phyloP scores from a whole-genome alignment of 306 rosid species.

The Begonia loranthoides region DNA sequence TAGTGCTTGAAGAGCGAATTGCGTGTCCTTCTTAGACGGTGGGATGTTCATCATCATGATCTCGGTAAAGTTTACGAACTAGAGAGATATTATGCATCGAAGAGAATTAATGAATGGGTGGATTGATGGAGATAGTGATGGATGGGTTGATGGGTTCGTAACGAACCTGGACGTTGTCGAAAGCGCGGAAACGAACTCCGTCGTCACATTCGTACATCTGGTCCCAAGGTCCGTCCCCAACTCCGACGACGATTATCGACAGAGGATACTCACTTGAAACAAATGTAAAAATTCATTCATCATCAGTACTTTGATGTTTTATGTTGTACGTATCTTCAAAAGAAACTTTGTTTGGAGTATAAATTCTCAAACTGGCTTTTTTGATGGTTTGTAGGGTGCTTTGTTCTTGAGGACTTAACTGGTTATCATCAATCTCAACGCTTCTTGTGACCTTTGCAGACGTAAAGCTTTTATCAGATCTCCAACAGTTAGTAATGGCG shows the following conservation, averaged over 20 bases:
- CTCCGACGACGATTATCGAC: slow-evolving; percentile 24
- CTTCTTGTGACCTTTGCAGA: slow-evolving; percentile 16
- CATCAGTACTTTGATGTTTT: no score
- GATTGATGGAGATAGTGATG: background rate
- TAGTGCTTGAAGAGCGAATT: slow-evolving; percentile 8
- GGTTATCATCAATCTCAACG: background rate
- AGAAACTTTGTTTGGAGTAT: no score
- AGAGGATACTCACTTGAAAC: slow-evolving; percentile 17
- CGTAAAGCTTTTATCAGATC: no score
- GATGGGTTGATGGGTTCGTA: background rate
- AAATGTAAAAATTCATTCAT: background rate
- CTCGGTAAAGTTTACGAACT: slow-evolving; percentile 25
- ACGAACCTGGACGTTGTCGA: slow-evolving; percentile 21
- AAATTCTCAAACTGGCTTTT: slow-evolving; percentile 13
- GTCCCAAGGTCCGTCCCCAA: slow-evolving; percentile 32
- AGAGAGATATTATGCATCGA: background rate
- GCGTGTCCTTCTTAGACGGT: background rate
- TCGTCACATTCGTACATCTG: slow-evolving; percentile 17
- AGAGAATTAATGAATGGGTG: background rate
- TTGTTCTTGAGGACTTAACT: slow-evolving; percentile 17
- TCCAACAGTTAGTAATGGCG: background rate
- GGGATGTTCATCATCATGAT: slow-evolving; percentile 10
- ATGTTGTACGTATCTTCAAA: no score
- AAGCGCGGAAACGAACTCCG: slow-evolving; percentile 10
- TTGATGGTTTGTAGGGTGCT: slow-evolving; percentile 15